Conservation (phyloP, 2,329 filamentous ascomycete genomes). For the Alternaria postmessia region DNA sequence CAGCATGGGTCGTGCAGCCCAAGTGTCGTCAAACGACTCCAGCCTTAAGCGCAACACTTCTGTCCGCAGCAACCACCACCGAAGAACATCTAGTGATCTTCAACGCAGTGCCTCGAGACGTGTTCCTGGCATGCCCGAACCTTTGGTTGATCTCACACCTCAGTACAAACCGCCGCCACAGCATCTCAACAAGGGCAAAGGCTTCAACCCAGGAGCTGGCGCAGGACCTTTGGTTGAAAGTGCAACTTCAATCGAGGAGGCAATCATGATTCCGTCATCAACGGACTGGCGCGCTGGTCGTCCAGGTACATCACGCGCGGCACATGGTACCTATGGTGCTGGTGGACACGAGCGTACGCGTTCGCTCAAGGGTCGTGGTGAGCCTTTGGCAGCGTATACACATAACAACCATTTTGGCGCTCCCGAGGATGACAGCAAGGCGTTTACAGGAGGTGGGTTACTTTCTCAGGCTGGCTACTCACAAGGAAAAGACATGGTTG, state of each 20-base stretch:
- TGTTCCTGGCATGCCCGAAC: constrained; percentile 58
- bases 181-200: constrained; percentile 63
- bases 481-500: constrained; percentile 49
- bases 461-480: constrained; percentile 52
- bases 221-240: constrained; percentile 56
- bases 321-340: constrained; percentile 39
- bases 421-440: constrained; percentile 44
- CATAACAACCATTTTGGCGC: constrained; percentile 44
- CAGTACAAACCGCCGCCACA: constrained; percentile 71
- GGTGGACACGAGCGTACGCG: constrained; percentile 44
- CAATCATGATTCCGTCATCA: constrained; percentile 53
- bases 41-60: constrained; percentile 43
- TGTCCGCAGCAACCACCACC: constrained; percentile 43
- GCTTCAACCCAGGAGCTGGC: constrained; percentile 50
- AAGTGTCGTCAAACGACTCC: constrained; percentile 29
- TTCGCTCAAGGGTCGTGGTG: constrained; percentile 45
- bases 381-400: constrained; percentile 45
- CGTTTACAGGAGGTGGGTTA: constrained; percentile 57
- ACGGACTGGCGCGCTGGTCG: constrained; percentile 55
- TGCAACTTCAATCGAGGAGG: constrained; percentile 55
- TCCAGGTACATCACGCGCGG: constrained; percentile 32
- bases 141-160: constrained; percentile 73
- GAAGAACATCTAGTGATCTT: constrained; percentile 49
- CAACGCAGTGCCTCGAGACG: constrained; percentile 58
- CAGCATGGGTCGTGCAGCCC: constrained; percentile 44